These are phyloP conservation scores for Coccomyxa sp. DNA, from an alignment of 139 green algal species.

Conservation along the genomic window DNA sequence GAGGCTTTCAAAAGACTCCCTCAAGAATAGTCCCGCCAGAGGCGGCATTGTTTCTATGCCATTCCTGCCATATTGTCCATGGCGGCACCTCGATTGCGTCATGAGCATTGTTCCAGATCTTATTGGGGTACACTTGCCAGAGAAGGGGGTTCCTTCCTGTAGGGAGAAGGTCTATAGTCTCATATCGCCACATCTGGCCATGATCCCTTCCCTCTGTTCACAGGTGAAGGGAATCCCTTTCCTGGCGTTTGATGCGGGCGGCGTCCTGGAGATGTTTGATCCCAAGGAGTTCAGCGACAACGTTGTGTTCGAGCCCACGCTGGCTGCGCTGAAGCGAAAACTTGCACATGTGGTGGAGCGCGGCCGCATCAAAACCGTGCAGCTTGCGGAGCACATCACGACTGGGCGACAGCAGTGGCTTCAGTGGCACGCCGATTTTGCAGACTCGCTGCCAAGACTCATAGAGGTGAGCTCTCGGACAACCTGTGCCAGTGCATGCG, in stretches of 20 bases:
- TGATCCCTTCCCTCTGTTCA: too few relatives aligned
- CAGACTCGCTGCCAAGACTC: background rate
- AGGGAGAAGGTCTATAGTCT: too few relatives aligned
- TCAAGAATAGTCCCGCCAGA: too few relatives aligned
- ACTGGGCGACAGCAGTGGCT: constrained; percentile 6
- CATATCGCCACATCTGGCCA: too few relatives aligned
- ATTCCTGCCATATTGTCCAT: too few relatives aligned
- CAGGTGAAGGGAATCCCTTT: constrained; percentile 15
- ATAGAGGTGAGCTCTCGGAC: background rate
- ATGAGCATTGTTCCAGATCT: too few relatives aligned
- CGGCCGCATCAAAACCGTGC: constrained; percentile 3
- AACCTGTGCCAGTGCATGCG: too few relatives aligned
- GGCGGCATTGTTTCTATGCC: too few relatives aligned
- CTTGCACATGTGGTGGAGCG: background rate
- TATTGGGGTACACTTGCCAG: too few relatives aligned
- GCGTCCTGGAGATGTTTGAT: constrained; percentile 9
- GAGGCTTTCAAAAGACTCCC: too few relatives aligned
- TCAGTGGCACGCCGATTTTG: constrained; percentile 8
- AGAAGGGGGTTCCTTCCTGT: too few relatives aligned
- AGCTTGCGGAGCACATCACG: background rate
- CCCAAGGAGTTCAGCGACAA: background rate
- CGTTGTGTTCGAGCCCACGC: background rate
- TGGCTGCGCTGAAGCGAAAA: background rate
- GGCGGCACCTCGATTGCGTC: too few relatives aligned
- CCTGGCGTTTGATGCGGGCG: constrained; percentile 9